Conservation (phyloP, 257 asterid species). For the Penstemon davidsonii region DNA sequence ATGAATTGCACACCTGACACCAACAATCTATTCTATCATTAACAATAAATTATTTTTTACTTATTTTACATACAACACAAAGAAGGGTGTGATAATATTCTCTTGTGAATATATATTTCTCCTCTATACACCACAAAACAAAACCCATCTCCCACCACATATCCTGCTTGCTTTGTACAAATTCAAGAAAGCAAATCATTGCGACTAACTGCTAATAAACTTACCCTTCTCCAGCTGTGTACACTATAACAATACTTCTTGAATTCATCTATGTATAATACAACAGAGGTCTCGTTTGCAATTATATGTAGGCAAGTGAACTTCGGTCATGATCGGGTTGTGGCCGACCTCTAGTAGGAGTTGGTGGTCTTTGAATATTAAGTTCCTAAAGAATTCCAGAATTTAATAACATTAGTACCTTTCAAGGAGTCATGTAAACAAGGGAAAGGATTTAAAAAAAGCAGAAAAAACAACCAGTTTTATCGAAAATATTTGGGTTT, state of each 20-base stretch:
- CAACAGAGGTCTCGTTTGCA: constrained; percentile 20
- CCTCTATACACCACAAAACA: constrained; percentile 26
- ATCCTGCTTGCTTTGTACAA: constrained; percentile 20
- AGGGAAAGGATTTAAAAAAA: too few relatives aligned
- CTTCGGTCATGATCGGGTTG: constrained; percentile 88
- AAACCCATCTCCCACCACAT: constrained; percentile 21
- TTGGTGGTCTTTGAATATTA: constrained; percentile 96
- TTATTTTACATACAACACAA: constrained; percentile 29
- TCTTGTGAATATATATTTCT: not conserved
- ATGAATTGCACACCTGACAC: constrained; percentile 9
- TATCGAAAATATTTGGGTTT: too few relatives aligned
- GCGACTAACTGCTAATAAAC: constrained; percentile 8
- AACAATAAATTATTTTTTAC: constrained; percentile 21
- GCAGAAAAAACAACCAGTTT: too few relatives aligned
- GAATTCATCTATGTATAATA: constrained; percentile 6
- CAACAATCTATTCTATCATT: constrained; percentile 21
- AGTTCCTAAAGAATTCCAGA: constrained; percentile 65
- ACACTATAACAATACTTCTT: constrained; percentile 29
- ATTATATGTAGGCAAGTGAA: constrained; percentile 88
- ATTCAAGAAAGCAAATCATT: constrained; percentile 23
- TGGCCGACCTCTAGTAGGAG: constrained; percentile 98
- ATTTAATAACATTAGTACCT: constrained; percentile 4
- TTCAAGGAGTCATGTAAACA: not conserved
- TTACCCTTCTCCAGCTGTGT: constrained; percentile 26
- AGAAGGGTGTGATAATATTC: constrained; percentile 4